Evolutionary conservation across 2,329 filamentous ascomycete species (phyloP).

Genomic region (Xylaria digitata): DNA sequence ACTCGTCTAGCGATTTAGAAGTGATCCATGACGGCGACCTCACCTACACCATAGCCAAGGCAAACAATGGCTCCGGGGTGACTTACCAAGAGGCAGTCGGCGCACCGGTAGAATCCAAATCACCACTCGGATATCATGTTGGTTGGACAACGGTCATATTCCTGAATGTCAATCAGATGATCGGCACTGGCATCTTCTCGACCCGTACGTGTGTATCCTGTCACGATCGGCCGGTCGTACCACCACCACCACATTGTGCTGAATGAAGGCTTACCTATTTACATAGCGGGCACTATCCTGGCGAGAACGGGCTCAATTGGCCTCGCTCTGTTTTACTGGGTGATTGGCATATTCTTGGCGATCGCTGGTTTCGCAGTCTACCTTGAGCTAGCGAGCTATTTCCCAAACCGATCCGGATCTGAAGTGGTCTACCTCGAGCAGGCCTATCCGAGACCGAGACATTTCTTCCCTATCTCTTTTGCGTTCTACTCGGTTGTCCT

Average conservation of each 20-base stretch:
- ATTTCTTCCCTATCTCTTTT: constrained; percentile 66
- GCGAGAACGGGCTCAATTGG: constrained; percentile 64
- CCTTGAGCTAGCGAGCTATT: constrained; percentile 66
- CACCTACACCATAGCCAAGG: constrained; percentile 45
- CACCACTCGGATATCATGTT: constrained; percentile 70
- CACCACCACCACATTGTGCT: background rate
- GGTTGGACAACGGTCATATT: constrained; percentile 66
- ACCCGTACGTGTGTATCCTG: constrained; percentile 40
- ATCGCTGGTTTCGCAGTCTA: constrained; percentile 61
- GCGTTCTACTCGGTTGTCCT: constrained; percentile 66
- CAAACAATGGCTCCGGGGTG: constrained; percentile 57
- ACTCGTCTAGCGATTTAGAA: constrained; percentile 41
- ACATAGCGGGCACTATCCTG: constrained; percentile 60
- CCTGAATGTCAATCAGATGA: constrained; percentile 70
- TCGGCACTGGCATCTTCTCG: constrained; percentile 71
- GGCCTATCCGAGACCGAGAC: constrained; percentile 66
- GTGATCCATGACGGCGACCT: constrained; percentile 47
- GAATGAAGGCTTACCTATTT: background rate
- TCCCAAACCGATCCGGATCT: constrained; percentile 66
- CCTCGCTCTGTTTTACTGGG: constrained; percentile 65
- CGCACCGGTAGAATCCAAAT: constrained; percentile 68
- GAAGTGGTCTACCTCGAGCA: constrained; percentile 71
- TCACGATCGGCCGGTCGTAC: too few relatives aligned
- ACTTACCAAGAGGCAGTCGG: constrained; percentile 70
- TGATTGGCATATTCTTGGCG: constrained; percentile 63